Evolutionary conservation across 805 yeast genomes (phyloP), one percentile per base, ranked within the genome.

Genomic region (Saccharomycopsis guyanensis): DNA sequence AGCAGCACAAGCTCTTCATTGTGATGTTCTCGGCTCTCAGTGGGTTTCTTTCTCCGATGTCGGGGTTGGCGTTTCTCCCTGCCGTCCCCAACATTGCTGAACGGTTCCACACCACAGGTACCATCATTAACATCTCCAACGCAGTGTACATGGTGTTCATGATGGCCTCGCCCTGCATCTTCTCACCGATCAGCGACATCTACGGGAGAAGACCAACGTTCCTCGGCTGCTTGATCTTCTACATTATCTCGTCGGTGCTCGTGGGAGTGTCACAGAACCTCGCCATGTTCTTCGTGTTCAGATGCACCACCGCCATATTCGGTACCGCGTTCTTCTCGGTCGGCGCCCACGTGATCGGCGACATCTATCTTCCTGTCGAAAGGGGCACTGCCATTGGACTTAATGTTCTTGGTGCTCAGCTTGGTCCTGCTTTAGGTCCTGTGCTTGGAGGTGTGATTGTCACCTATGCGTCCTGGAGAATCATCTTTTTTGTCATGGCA

Each of bases 311-410:
- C n/a, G 81, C 77, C 0, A 54, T 77, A 7, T 70, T 72, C 55
- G 82, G 80, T 3, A 74, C 81, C 1, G 66, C 77, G 0, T 75
- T 75, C 49, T 75, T 76, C 59, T 62, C 74, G 33, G 64, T 75
- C 24, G 80, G 80, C 2, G 78, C 78, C 3, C 65, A 67, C 16
- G 63, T 75, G 8, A 61, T 76, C 12, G 73, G 75, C 16, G 82
- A 76, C 56, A 65, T 75, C 34, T 73, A 67, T 55, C 59, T 59
- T 3, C 80, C 80, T 0, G 65, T 64, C 16, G 69, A 72, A 52
- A 59, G 82, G 54, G 82, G 80, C 2, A 61, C 60, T 7, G 75
- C 73, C 1, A 69, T 75, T 70, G 71, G 76, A 2, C 63, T 71
- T 62, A 62, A 70, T 8, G 59, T 76, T 3, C 55, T 66, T 8